Evolutionary conservation across 1,284 basidiomycete genomes (phyloP).

Genomic region (Heliocybe sulcata): DNA sequence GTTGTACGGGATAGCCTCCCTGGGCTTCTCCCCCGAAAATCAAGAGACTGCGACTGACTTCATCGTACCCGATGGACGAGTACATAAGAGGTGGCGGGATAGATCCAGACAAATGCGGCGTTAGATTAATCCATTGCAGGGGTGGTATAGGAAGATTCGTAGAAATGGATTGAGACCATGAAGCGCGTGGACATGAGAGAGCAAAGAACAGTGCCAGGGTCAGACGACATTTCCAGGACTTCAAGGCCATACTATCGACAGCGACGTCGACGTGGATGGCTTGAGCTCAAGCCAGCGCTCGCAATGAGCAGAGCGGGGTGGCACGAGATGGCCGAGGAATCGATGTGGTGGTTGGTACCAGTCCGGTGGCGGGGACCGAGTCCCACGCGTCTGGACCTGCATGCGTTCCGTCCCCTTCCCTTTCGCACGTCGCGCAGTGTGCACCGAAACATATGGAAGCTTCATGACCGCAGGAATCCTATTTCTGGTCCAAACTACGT

Average conservation of each 20-base stretch:
- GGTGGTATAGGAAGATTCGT: constrained; percentile 29
- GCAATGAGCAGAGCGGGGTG: neutral
- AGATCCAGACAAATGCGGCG: constrained; percentile 42
- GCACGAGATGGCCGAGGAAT: neutral
- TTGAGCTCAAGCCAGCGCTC: neutral
- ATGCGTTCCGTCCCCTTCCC: neutral
- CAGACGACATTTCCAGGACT: neutral
- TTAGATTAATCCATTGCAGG: constrained; percentile 65
- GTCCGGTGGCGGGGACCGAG: neutral
- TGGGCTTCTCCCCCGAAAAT: constrained; percentile 72
- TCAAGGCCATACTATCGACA: neutral
- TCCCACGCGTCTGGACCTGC: neutral
- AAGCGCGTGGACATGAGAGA: neutral
- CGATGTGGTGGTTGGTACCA: neutral
- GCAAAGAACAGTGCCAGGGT: neutral
- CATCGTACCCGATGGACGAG: constrained; percentile 53
- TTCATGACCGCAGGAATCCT: neutral
- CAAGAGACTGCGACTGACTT: constrained; percentile 44
- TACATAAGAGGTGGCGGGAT: constrained; percentile 60
- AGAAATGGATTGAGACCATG: constrained; percentile 18
- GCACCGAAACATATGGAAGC: neutral
- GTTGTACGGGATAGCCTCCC: constrained; percentile 50
- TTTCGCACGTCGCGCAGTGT: neutral
- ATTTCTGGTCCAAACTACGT: neutral
- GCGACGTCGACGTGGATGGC: neutral